A percentile compares a stretch with the other conserved stretches of the same genome.
Evolutionary conservation across 805 yeast genomes (phyloP).

Genomic region (Candida dendrica): DNA sequence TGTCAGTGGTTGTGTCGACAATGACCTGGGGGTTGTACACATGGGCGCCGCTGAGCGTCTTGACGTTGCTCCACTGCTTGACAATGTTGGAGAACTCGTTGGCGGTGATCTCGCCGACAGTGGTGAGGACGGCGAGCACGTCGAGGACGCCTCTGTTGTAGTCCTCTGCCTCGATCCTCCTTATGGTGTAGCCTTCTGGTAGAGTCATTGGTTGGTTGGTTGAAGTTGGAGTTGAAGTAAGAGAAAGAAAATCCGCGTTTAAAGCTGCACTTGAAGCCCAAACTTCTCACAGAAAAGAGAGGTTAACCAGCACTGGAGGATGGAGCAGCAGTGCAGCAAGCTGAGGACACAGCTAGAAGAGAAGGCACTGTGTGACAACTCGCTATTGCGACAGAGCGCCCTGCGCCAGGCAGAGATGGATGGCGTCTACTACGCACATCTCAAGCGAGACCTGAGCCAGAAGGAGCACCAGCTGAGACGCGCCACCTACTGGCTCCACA

Average conservation of each 20-base stretch:
- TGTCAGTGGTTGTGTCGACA: constrained; percentile 33
- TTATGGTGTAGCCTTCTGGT: constrained; percentile 64
- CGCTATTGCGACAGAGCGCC: not conserved
- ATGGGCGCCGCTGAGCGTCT: constrained; percentile 13
- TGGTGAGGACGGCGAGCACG: constrained; percentile 63
- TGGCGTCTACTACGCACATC: not conserved
- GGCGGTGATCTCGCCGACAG: constrained; percentile 66
- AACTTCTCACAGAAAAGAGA: too few species aligned
- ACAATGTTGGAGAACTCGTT: constrained; percentile 44
- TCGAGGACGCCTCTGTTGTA: constrained; percentile 54
- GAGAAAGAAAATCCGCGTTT: too few species aligned
- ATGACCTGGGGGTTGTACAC: constrained; percentile 70
- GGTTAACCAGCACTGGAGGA: too few species aligned
- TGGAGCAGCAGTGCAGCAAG: too few species aligned
- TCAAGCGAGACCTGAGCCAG: not conserved
- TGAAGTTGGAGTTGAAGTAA: too few species aligned
- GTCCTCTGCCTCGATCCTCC: constrained; percentile 52
- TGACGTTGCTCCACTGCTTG: constrained; percentile 47
- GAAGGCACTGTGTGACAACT: not conserved
- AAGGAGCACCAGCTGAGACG: not conserved
- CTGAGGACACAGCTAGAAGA: not conserved
- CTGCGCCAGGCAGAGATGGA: not conserved
- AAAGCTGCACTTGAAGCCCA: too few species aligned
- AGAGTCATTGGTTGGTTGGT: constrained; percentile 13
- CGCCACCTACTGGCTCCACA: not conserved